These are phyloP conservation scores for Debaryomyces subglobosus DNA, from an alignment of 1,139 yeast species.

Conservation along the genomic window DNA sequence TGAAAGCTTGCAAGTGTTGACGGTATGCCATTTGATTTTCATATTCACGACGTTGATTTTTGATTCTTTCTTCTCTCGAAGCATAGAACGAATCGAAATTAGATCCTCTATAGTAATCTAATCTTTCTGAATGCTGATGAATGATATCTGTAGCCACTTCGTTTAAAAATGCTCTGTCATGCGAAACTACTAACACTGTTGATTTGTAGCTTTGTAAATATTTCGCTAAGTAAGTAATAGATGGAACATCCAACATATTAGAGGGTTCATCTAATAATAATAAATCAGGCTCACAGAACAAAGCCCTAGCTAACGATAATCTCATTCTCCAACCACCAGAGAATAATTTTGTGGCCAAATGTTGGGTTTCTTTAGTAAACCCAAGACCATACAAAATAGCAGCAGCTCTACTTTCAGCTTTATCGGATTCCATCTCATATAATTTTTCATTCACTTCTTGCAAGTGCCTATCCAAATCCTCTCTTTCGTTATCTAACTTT, in stretches of 20 bases:
- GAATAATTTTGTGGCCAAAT: conserved; percentile 80
- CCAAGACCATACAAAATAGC: conserved; percentile 93
- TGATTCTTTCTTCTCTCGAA: conserved; percentile 93
- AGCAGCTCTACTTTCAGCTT: conserved; percentile 97
- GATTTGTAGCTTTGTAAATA: conserved; percentile 89
- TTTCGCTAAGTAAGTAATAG: conserved; percentile 88
- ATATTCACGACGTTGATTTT: conserved; percentile 90
- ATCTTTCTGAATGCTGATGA: conserved; percentile 94
- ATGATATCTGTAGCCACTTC: conserved; percentile 98
- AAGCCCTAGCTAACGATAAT: conserved; percentile 94
- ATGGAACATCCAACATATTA: conserved; percentile 99
- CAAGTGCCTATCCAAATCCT: conserved; percentile 77
- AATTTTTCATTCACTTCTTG: conserved; percentile 81
- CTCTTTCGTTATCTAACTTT: conserved; percentile 85
- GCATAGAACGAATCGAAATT: conserved; percentile 91
- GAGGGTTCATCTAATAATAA: conserved; percentile 96
- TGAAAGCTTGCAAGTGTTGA: conserved; percentile 88
- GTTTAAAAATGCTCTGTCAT: conserved; percentile 93
- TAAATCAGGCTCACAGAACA: conserved; percentile 95
- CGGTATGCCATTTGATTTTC: conserved; percentile 97
- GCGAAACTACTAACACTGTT: conserved; percentile 93
- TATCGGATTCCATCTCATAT: conserved; percentile 92
- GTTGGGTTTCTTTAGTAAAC: conserved; percentile 85
- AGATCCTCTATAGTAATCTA: conserved; percentile 94
- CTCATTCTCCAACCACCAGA: conserved; percentile 99